phyloP scores from a whole-genome alignment of 345 rosid genomes.

The Syzygium grande region DNA sequence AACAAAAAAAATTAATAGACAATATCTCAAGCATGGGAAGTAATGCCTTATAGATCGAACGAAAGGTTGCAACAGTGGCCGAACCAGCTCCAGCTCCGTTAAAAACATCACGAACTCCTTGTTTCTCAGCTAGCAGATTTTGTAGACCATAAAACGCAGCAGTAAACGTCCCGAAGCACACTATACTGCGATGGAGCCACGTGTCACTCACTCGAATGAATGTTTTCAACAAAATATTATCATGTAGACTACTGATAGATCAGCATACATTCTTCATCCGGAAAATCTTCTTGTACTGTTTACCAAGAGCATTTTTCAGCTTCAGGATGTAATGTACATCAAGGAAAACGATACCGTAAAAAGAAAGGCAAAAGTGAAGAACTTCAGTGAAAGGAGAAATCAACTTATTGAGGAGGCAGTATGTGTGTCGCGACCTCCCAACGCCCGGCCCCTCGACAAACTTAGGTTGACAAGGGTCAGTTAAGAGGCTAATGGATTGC shows the following conservation, averaged over 20 bases:
- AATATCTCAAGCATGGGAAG: not conserved
- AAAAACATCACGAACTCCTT: constrained; percentile 72
- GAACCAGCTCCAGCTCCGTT: constrained; percentile 90
- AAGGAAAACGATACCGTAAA: not conserved
- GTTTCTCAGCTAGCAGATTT: constrained; percentile 68
- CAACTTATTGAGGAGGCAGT: not conserved
- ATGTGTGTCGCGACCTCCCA: too few relatives aligned
- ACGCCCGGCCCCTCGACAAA: too few relatives aligned
- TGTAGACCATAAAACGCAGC: constrained; percentile 75
- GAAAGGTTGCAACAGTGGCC: constrained; percentile 87
- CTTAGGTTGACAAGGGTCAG: too few relatives aligned
- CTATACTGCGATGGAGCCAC: constrained; percentile 82
- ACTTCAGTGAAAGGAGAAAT: not conserved
- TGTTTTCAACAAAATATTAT: too few relatives aligned
- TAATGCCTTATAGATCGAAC: constrained; percentile 50
- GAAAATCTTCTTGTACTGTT: constrained; percentile 90
- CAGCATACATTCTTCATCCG: too few relatives aligned
- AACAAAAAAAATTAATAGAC: not conserved
- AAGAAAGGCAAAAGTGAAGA: not conserved
- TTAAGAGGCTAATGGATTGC: too few relatives aligned
- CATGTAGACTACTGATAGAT: too few relatives aligned
- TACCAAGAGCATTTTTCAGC: constrained; percentile 89
- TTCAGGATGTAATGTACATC: constrained; percentile 46
- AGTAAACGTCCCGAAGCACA: constrained; percentile 87
- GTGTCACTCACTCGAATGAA: constrained; percentile 53